Evolutionary conservation across 2,329 filamentous ascomycete species (phyloP).

Genomic region (Arthroderma uncinatum): DNA sequence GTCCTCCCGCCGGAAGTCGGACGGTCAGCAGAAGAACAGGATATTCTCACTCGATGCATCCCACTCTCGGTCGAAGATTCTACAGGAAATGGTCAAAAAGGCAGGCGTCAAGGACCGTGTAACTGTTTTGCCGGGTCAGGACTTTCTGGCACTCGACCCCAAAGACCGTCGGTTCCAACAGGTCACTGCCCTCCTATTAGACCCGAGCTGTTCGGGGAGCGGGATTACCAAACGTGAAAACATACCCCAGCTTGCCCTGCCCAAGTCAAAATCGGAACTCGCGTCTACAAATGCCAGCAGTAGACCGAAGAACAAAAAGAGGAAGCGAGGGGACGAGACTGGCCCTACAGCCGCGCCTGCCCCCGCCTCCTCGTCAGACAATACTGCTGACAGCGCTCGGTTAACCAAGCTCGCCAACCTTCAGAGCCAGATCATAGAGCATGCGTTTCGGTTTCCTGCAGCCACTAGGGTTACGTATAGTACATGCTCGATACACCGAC

Average conservation of each 20-base stretch:
- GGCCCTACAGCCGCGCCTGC: slow-evolving; percentile 7
- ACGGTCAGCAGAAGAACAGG: slow-evolving; percentile 23
- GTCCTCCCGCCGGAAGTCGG: slow-evolving; percentile 15
- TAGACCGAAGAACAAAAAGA: slow-evolving; percentile 25
- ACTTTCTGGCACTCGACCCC: slow-evolving; percentile 71
- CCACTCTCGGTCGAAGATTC: slow-evolving; percentile 52
- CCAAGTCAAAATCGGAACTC: slow-evolving; percentile 19
- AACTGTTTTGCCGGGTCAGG: slow-evolving; percentile 58
- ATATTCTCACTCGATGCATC: slow-evolving; percentile 43
- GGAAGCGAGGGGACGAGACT: slow-evolving; percentile 35
- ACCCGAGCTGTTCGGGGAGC: slow-evolving; percentile 91
- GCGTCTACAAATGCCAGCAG: slow-evolving; percentile 21
- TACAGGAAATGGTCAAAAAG: slow-evolving; percentile 72
- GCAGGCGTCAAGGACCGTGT: slow-evolving; percentile 61
- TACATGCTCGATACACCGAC: slow-evolving; percentile 76
- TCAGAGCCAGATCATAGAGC: slow-evolving; percentile 68
- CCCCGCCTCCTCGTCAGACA: slow-evolving; percentile 11
- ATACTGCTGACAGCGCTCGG: slow-evolving; percentile 42
- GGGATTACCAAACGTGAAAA: slow-evolving; percentile 87
- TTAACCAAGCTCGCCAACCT: slow-evolving; percentile 66
- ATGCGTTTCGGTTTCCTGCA: slow-evolving; percentile 70
- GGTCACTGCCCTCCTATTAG: slow-evolving; percentile 75
- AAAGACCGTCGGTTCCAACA: slow-evolving; percentile 47
- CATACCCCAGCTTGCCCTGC: slow-evolving; percentile 56
- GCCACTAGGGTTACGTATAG: slow-evolving; percentile 76